Percentiles rank a stretch among this genome's conserved stretches.
These are phyloP conservation scores for Globisporangium nunn DNA, from an alignment of 352 stramenopile species.

Conservation along the genomic window DNA sequence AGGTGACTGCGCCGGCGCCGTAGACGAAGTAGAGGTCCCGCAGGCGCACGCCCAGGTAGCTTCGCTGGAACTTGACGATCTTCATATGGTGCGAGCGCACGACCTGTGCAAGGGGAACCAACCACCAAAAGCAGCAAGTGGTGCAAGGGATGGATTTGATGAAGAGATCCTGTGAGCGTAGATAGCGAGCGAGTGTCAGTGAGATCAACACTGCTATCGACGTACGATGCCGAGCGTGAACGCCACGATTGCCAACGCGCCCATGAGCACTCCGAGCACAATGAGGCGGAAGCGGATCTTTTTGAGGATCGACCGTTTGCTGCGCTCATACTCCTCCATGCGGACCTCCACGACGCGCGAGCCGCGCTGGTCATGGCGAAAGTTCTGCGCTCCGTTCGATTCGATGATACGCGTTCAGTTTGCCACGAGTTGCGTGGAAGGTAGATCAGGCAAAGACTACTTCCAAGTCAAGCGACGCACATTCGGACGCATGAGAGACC, in stretches of 20 bases:
- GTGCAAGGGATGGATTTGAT: neutral
- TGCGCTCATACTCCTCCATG: slow-evolving; percentile 65
- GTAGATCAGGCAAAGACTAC: too few relatives aligned
- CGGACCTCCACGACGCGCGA: slow-evolving; percentile 63
- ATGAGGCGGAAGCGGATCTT: slow-evolving; percentile 65
- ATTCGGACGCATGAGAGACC: slow-evolving; percentile 54
- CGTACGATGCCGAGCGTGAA: slow-evolving; percentile 46
- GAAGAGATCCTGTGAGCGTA: too few relatives aligned
- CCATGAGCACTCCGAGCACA: slow-evolving; percentile 47
- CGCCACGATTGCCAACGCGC: slow-evolving; percentile 31
- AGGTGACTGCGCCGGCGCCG: slow-evolving; percentile 28
- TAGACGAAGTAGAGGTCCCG: slow-evolving; percentile 69
- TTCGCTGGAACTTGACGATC: slow-evolving; percentile 37
- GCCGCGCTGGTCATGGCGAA: slow-evolving; percentile 53
- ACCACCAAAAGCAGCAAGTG: neutral
- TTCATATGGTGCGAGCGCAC: slow-evolving; percentile 36
- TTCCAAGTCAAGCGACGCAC: slow-evolving; percentile 15
- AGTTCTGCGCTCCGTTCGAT: slow-evolving; percentile 30
- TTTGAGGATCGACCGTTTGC: slow-evolving; percentile 63
- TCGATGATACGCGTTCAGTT: too few relatives aligned
- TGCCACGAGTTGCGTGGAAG: too few relatives aligned
- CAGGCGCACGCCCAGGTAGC: slow-evolving; percentile 25
- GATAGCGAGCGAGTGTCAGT: too few relatives aligned
- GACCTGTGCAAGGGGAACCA: slow-evolving; percentile 20
- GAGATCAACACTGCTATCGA: too few relatives aligned